Conservation (phyloP, 768 basidiomycete genomes). For the Glaciozyma martinii region DNA sequence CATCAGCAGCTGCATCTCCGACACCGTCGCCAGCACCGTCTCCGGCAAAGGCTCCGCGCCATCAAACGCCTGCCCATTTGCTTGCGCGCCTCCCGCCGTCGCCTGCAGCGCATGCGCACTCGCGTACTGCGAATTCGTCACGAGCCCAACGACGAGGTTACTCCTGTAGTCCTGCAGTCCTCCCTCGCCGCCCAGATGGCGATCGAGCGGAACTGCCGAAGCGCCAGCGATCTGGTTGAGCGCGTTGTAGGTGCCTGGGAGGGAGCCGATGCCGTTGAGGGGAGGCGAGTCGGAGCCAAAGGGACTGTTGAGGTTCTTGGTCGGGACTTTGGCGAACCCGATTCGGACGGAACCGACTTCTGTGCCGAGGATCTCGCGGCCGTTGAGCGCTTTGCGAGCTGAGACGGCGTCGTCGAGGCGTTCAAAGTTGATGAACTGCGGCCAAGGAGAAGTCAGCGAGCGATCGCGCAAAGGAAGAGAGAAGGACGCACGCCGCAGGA, state of each 20-base stretch:
- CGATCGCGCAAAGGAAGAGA: conserved; percentile 48
- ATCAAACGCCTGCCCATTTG: neutral
- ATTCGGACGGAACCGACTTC: conserved; percentile 96
- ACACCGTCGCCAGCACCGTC: conserved; percentile 36
- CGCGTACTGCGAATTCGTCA: conserved; percentile 23
- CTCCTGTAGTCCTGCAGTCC: conserved; percentile 86
- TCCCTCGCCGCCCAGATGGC: conserved; percentile 72
- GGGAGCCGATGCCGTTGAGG: conserved; percentile 21
- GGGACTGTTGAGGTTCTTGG: conserved; percentile 46
- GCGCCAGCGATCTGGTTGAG: conserved; percentile 84
- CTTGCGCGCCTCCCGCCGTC: neutral
- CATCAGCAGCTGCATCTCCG: conserved; percentile 97
- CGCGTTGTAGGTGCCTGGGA: conserved; percentile 66
- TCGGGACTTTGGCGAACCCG: conserved; percentile 86
- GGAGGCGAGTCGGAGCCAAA: neutral
- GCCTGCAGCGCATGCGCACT: conserved; percentile 44
- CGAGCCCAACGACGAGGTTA: conserved; percentile 57
- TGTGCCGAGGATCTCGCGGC: conserved; percentile 87
- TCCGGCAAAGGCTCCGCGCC: conserved; percentile 44
- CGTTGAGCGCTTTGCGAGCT: conserved; percentile 89
- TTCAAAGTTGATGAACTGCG: conserved; percentile 77
- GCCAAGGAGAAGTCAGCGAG: neutral
- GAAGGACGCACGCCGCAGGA: conserved; percentile 58
- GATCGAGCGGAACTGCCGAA: conserved; percentile 78
- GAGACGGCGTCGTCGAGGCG: conserved; percentile 91